Conservation (phyloP, 345 rosid species). For the Boechera stricta region DNA sequence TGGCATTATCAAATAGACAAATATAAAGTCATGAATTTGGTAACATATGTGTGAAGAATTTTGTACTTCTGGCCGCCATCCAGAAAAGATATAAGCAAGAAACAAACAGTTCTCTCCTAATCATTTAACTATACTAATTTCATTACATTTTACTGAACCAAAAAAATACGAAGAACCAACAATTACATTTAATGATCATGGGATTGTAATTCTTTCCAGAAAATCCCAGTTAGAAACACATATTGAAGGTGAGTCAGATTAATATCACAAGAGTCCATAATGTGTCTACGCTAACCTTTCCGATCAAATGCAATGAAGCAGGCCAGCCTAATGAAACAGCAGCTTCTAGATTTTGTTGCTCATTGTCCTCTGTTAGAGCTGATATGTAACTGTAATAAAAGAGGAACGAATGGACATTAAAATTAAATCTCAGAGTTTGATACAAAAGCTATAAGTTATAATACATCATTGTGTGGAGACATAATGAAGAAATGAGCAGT, state of each 20-base stretch:
- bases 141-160: neutral
- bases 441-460: neutral
- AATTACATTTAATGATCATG: neutral
- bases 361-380: slow-evolving; percentile 68
- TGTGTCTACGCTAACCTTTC: slow-evolving; percentile 61
- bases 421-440: slow-evolving; percentile 12
- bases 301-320: slow-evolving; percentile 90
- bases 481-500: neutral
- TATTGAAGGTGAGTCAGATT: slow-evolving; percentile 3
- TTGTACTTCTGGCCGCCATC: neutral
- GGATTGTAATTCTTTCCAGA: neutral
- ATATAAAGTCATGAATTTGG: slow-evolving; percentile 8
- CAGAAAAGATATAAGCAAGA: neutral
- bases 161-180: neutral
- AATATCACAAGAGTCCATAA: neutral
- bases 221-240: slow-evolving; percentile 1
- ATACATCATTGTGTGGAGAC: neutral
- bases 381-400: slow-evolving; percentile 72
- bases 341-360: slow-evolving; percentile 59
- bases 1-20: neutral
- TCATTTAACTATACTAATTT: neutral
- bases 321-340: slow-evolving; percentile 93
- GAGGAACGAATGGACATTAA: slow-evolving; percentile 10
- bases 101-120: neutral
- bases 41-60: neutral